phyloP scores from a whole-genome alignment of 768 basidiomycete species.

The Leccinum broughii region DNA sequence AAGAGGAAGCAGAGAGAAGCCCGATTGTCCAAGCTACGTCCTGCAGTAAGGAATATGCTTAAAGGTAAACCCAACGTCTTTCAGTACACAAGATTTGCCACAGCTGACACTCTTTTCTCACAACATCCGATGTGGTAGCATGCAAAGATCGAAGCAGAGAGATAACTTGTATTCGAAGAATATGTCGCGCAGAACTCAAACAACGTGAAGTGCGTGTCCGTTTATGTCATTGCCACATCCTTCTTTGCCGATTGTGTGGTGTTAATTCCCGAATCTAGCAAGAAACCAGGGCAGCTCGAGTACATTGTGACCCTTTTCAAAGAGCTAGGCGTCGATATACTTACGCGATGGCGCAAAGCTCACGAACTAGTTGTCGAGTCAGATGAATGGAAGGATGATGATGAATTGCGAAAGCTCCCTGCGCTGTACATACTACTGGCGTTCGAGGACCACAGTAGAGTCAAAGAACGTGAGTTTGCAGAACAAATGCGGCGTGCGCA shows the following conservation, averaged over 20 bases:
- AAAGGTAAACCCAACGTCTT: conserved; percentile 86
- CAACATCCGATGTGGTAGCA: conserved; percentile 92
- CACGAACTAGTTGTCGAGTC: conserved; percentile 75
- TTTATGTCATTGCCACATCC: neutral
- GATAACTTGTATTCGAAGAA: conserved; percentile 88
- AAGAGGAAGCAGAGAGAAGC: conserved; percentile 86
- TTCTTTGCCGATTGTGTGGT: conserved; percentile 7
- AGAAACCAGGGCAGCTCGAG: conserved; percentile 74
- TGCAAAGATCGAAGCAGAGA: conserved; percentile 80
- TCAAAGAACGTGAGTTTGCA: conserved; percentile 88
- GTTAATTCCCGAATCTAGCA: conserved; percentile 45
- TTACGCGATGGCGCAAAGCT: conserved; percentile 91
- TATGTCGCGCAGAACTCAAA: conserved; percentile 79
- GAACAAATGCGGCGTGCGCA: conserved; percentile 78
- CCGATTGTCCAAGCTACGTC: conserved; percentile 81
- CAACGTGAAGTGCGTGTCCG: conserved; percentile 72
- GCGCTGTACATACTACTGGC: conserved; percentile 89
- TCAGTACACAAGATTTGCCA: conserved; percentile 88
- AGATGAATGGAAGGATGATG: conserved; percentile 74
- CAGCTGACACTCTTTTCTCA: conserved; percentile 82
- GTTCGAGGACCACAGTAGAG: conserved; percentile 91
- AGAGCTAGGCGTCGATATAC: conserved; percentile 83
- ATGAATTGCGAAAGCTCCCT: conserved; percentile 79
- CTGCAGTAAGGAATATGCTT: conserved; percentile 83
- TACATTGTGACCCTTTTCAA: conserved; percentile 86